Evolutionary conservation across 2,329 filamentous ascomycete species (phyloP).

Genomic region (Harringtonia lauricola): DNA sequence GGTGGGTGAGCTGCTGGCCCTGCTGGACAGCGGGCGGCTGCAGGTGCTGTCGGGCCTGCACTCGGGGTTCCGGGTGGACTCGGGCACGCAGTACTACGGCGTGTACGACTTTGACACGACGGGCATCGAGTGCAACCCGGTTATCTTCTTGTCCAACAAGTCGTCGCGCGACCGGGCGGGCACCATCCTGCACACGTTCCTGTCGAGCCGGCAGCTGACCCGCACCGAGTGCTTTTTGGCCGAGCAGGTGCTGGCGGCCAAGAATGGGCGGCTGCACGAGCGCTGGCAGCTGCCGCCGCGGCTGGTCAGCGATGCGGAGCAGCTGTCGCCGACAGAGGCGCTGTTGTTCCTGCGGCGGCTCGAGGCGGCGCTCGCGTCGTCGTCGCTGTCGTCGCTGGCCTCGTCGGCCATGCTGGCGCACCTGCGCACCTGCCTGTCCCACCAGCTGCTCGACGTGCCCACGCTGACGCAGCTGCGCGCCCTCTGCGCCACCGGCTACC

Average conservation of each 20-base stretch:
- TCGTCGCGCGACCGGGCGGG: slow-evolving; percentile 26
- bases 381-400: slow-evolving; percentile 5
- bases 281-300: slow-evolving; percentile 16
- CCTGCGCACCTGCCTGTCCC: slow-evolving; percentile 21
- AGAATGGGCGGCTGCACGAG: slow-evolving; percentile 18
- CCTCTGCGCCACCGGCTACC: slow-evolving; percentile 25
- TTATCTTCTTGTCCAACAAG: slow-evolving; percentile 30
- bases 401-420: slow-evolving; percentile 15
- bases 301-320: slow-evolving; percentile 27
- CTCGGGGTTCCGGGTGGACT: slow-evolving; percentile 14
- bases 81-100: slow-evolving; percentile 13
- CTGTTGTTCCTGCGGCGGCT: slow-evolving; percentile 24
- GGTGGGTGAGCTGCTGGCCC: slow-evolving; percentile 2
- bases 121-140: slow-evolving; percentile 14
- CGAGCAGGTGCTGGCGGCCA: slow-evolving; percentile 25
- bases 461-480: slow-evolving; percentile 26
- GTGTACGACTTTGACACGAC: slow-evolving; percentile 12
- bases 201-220: slow-evolving; percentile 25
- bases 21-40: slow-evolving; percentile 7
- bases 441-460: slow-evolving; percentile 25
- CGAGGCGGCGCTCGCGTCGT: slow-evolving; percentile 6
- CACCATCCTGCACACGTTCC: slow-evolving; percentile 31
- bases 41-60: slow-evolving; percentile 13
- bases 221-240: slow-evolving; percentile 25
- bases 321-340: slow-evolving; percentile 27